Conservation (phyloP, 164 flowering plant genomes). For the Piper longum region DNA sequence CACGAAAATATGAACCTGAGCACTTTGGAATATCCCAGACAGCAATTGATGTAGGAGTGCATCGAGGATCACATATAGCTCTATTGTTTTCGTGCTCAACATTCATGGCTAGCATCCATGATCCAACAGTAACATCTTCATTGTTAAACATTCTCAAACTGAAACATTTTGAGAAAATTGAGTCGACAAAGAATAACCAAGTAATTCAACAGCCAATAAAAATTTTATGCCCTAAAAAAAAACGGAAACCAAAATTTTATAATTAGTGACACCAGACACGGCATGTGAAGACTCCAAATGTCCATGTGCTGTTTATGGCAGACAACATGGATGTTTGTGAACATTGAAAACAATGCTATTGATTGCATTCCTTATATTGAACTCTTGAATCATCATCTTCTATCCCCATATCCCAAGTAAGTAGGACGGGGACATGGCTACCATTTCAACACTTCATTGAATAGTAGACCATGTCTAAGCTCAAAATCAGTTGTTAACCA, state of each 20-base stretch:
- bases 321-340: neutral
- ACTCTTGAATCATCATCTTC: too few relatives aligned
- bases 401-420: too few relatives aligned
- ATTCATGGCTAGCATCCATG: conserved; percentile 79
- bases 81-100: conserved; percentile 48
- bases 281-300: too few relatives aligned
- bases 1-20: conserved; percentile 33
- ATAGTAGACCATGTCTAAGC: neutral
- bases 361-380: too few relatives aligned
- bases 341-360: too few relatives aligned
- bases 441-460: too few relatives aligned
- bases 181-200: neutral
- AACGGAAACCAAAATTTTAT: neutral
- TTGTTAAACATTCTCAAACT: conserved; percentile 61
- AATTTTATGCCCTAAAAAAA: neutral
- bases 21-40: conserved; percentile 68
- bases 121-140: conserved; percentile 60
- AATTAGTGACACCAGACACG: neutral
- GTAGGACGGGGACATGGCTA: too few relatives aligned
- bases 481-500: neutral
- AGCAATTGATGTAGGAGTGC: conserved; percentile 54
- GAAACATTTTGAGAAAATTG: conserved; percentile 7
- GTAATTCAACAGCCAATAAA: neutral
- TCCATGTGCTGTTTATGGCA: neutral
- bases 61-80: conserved; percentile 50